phyloP scores from a whole-genome alignment of 495 filamentous ascomycete genomes.

The Tricharina praecox region DNA sequence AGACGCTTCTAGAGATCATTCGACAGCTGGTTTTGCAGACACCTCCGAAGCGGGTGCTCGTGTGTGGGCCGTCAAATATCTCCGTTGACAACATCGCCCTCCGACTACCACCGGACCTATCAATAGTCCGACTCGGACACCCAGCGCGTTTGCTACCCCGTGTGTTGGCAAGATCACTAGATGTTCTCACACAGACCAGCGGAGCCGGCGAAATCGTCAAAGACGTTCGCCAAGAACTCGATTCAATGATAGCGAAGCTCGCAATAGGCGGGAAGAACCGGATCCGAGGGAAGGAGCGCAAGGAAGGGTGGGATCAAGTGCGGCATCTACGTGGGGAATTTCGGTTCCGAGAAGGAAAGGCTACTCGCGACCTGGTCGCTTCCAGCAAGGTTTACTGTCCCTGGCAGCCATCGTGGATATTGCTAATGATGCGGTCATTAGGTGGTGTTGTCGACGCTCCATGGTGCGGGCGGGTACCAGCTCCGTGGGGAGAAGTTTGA shows the following conservation, averaged over 20 bases:
- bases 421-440: background rate
- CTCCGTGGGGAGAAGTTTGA: constrained; percentile 70
- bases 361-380: constrained; percentile 55
- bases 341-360: constrained; percentile 63
- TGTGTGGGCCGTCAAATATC: constrained; percentile 92
- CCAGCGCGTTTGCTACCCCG: constrained; percentile 80
- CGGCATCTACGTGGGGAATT: constrained; percentile 78
- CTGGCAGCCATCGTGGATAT: background rate
- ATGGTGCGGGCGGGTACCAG: constrained; percentile 80
- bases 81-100: constrained; percentile 99
- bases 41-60: constrained; percentile 49
- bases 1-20: constrained; percentile 90
- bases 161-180: constrained; percentile 74
- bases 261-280: constrained; percentile 45
- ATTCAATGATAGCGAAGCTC: constrained; percentile 74
- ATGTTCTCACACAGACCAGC: constrained; percentile 79
- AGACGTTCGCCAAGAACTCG: constrained; percentile 84
- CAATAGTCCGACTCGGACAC: constrained; percentile 80
- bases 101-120: constrained; percentile 63
- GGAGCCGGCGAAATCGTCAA: constrained; percentile 81
- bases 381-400: constrained; percentile 40
- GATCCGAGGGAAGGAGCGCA: constrained; percentile 53
- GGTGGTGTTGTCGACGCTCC: constrained; percentile 80
- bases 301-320: constrained; percentile 68
- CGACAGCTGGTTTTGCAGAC: constrained; percentile 44